A percentile compares a stretch with the other conserved stretches of the same genome.
These are phyloP conservation scores for Astrothelium macrocarpum DNA, from an alignment of 495 filamentous ascomycete genomes.

Conservation along the genomic window DNA sequence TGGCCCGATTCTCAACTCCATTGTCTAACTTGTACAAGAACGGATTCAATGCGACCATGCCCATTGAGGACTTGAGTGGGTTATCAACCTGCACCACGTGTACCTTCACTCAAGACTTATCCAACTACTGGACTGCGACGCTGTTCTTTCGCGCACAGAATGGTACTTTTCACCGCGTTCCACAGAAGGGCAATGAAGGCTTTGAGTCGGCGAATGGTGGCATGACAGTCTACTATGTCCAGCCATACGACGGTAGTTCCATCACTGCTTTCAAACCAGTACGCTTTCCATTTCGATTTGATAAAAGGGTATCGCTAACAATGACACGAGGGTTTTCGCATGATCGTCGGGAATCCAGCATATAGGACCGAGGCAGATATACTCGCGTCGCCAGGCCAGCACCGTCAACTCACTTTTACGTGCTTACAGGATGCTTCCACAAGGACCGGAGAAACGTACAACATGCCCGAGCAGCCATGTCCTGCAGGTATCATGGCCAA, in stretches of 20 bases:
- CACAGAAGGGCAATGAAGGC: constrained; percentile 16
- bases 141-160: constrained; percentile 23
- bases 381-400: constrained; percentile 7
- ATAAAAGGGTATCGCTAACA: not conserved
- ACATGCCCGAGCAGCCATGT: constrained; percentile 21
- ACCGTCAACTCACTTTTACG: constrained; percentile 17
- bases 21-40: constrained; percentile 12
- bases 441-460: constrained; percentile 15
- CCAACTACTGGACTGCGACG: constrained; percentile 25
- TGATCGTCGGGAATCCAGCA: constrained; percentile 19
- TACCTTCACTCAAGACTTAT: constrained; percentile 23
- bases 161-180: constrained; percentile 22
- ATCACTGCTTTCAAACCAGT: constrained; percentile 21
- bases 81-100: constrained; percentile 23
- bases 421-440: constrained; percentile 19
- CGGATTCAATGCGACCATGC: constrained; percentile 24
- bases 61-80: constrained; percentile 16
- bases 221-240: constrained; percentile 22
- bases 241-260: constrained; percentile 11
- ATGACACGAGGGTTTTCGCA: constrained; percentile 19
- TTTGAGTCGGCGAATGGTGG: constrained; percentile 20
- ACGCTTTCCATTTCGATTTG: not conserved
- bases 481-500: constrained; percentile 24
- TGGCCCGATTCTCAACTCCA: constrained; percentile 14
- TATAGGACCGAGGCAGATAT: constrained; percentile 13